Evolutionary conservation across 176 grass and related monocot genomes (phyloP).

Genomic region (Neostapfia colusana): DNA sequence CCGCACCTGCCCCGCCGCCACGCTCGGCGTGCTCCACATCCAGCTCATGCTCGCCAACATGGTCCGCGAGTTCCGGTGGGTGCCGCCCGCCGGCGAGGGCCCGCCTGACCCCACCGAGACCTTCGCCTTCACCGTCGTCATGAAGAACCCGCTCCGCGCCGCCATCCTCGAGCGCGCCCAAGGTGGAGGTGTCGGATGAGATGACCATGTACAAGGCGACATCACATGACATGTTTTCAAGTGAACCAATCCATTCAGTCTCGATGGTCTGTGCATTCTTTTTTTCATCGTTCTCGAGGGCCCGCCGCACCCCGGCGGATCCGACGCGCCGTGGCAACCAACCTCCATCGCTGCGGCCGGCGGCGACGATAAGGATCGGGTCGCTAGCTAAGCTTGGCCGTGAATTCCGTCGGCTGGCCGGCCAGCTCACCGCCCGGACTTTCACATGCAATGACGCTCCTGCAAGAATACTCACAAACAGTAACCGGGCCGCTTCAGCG

Average conservation of each 20-base stretch:
- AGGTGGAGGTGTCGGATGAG: too few relatives aligned
- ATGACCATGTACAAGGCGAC: too few relatives aligned
- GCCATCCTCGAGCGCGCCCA: conserved; percentile 57
- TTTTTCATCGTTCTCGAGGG: too few relatives aligned
- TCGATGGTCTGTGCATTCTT: too few relatives aligned
- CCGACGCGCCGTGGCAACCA: background rate
- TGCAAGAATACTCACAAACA: background rate
- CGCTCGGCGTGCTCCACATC: conserved; percentile 86
- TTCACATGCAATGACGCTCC: conserved; percentile 40
- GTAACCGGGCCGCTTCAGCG: too few relatives aligned
- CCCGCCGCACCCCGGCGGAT: too few relatives aligned
- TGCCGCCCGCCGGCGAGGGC: conserved; percentile 56
- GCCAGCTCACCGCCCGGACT: background rate
- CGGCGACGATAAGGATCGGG: background rate
- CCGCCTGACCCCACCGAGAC: conserved; percentile 83
- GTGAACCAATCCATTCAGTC: too few relatives aligned
- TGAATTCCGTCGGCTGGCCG: background rate
- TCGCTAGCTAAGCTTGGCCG: background rate
- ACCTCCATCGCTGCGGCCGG: background rate
- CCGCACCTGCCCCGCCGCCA: conserved; percentile 83
- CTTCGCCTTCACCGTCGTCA: conserved; percentile 96
- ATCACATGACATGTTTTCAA: too few relatives aligned
- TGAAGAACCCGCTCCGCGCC: conserved; percentile 82
- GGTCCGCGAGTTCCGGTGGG: conserved; percentile 82
- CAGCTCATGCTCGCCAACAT: conserved; percentile 85